phyloP scores from a whole-genome alignment of 2,329 filamentous ascomycete species.

The Xylaria hypoxylon region DNA sequence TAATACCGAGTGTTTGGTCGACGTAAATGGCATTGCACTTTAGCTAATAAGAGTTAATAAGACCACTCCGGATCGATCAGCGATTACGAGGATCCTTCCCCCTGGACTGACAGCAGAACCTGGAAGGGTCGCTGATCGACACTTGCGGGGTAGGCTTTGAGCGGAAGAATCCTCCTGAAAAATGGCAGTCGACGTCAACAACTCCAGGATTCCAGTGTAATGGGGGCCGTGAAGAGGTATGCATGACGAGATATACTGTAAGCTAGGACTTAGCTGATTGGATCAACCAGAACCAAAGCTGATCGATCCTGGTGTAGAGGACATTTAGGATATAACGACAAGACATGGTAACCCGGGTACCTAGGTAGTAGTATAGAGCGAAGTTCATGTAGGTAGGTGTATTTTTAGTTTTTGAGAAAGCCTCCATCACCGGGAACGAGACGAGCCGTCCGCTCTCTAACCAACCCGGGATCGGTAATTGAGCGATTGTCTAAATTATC shows the following conservation, averaged over 20 bases:
- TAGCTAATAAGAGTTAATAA: not conserved
- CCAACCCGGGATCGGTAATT: not conserved
- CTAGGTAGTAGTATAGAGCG: too few relatives aligned
- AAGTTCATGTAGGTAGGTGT: not conserved
- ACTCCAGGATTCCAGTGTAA: not conserved
- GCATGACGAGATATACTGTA: not conserved
- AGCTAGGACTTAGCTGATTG: conserved; percentile 12
- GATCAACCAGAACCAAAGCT: conserved; percentile 7
- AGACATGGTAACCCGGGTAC: too few relatives aligned
- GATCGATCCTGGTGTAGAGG: conserved; percentile 3
- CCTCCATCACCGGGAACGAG: not conserved
- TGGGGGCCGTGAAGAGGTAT: not conserved
- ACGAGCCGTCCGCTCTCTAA: conserved; percentile 2
- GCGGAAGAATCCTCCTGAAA: not conserved
- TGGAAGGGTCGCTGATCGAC: conserved; percentile 21
- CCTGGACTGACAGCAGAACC: conserved; percentile 5
- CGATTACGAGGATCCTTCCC: not conserved
- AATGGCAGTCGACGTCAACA: not conserved
- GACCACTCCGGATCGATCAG: conserved; percentile 4
- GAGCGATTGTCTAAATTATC: not conserved
- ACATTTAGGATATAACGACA: not conserved
- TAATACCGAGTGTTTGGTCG: not conserved
- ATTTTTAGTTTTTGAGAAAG: not conserved
- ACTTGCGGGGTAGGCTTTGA: conserved; percentile 19
- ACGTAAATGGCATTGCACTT: not conserved